Evolutionary conservation across 768 basidiomycete species (phyloP).

Genomic region (Boletus fagicola): DNA sequence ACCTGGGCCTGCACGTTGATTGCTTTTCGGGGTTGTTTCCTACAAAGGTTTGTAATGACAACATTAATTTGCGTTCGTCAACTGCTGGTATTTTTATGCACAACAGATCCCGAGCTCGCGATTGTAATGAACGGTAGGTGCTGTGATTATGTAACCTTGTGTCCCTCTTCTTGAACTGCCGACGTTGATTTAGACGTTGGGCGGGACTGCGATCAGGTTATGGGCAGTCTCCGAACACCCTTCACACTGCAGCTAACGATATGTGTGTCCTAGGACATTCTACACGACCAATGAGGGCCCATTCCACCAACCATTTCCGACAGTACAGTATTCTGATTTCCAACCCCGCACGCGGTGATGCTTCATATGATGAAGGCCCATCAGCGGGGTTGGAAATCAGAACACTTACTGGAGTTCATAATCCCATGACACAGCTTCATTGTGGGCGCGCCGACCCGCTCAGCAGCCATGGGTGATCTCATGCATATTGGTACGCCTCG

Average conservation of each 20-base stretch:
- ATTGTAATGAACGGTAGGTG: neutral
- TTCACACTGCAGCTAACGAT: neutral
- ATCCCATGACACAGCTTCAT: constrained; percentile 5
- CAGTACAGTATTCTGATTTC: neutral
- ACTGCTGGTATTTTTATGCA: neutral
- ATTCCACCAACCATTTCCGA: neutral
- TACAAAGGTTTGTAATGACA: neutral
- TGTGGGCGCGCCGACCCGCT: constrained; percentile 5
- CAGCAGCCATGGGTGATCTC: neutral
- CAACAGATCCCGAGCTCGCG: neutral
- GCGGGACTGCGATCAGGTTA: neutral
- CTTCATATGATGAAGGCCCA: no score
- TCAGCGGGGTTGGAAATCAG: no score
- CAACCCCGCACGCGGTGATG: neutral
- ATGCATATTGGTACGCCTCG: neutral
- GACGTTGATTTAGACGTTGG: neutral
- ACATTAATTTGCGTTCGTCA: neutral
- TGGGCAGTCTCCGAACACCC: neutral
- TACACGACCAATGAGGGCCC: neutral
- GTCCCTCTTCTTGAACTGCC: neutral
- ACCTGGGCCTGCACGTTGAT: neutral
- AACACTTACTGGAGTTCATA: neutral
- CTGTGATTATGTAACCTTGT: neutral
- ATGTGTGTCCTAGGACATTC: neutral
- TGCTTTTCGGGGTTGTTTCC: neutral